Percentiles rank a stretch among this genome's conserved stretches.
Conservation (phyloP, 2,329 filamentous ascomycete genomes). For the Sporothrix brunneoviolacea region DNA sequence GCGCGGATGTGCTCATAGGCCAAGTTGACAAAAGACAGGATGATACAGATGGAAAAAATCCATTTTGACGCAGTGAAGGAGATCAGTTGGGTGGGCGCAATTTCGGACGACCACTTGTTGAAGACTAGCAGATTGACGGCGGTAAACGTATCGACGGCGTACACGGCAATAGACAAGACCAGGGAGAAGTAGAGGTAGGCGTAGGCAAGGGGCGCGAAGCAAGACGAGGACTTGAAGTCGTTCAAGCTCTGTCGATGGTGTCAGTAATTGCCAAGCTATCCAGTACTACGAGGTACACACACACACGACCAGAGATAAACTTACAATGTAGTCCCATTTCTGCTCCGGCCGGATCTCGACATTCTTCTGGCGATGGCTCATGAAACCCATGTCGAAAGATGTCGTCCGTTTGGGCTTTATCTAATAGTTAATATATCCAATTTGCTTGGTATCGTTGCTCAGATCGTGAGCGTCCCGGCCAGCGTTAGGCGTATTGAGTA, state of each 20-base stretch:
- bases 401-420: neutral
- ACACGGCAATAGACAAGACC: conserved; percentile 73
- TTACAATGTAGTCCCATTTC: conserved; percentile 89
- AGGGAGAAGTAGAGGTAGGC: conserved; percentile 77
- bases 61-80: conserved; percentile 76
- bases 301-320: conserved; percentile 24
- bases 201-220: conserved; percentile 72
- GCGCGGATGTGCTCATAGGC: conserved; percentile 75
- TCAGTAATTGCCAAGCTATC: too few relatives aligned
- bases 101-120: conserved; percentile 78
- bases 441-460: too few relatives aligned
- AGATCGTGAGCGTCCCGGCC: too few relatives aligned
- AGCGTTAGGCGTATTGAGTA: too few relatives aligned
- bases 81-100: conserved; percentile 64
- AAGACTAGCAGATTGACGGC: conserved; percentile 86
- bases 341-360: conserved; percentile 70
- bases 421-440: neutral
- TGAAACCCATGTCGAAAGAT: conserved; percentile 54
- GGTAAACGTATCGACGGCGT: conserved; percentile 86
- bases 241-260: conserved; percentile 38
- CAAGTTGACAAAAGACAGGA: conserved; percentile 79
- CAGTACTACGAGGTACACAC: too few relatives aligned
- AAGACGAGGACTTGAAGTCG: conserved; percentile 81
- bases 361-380: conserved; percentile 54
- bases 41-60: conserved; percentile 91